Conservation (phyloP, 2,329 filamentous ascomycete genomes). For the Neoscytalidium dimidiatum region DNA sequence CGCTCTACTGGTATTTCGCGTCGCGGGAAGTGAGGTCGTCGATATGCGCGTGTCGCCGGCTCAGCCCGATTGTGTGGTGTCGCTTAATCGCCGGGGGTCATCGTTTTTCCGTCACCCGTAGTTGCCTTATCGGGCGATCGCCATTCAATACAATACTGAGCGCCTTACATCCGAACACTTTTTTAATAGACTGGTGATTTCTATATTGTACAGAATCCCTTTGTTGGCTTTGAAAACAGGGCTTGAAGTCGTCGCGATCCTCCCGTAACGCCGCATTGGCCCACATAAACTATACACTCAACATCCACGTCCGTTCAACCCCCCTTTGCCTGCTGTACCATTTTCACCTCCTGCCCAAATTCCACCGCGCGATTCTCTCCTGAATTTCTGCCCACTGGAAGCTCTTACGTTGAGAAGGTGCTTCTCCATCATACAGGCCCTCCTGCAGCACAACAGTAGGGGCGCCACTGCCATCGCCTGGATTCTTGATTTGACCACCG, state of each 20-base stretch:
- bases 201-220: conserved; percentile 5
- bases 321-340: background rate
- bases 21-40: conserved; percentile 9
- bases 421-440: conserved; percentile 61
- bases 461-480: conserved; percentile 76
- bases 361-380: conserved; percentile 80
- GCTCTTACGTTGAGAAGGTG: conserved; percentile 65
- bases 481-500: conserved; percentile 73
- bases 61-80: conserved; percentile 3
- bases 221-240: background rate
- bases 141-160: background rate
- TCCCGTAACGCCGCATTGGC: background rate
- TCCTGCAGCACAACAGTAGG: conserved; percentile 96
- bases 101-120: conserved; percentile 5
- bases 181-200: background rate
- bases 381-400: conserved; percentile 90
- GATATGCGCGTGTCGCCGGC: conserved; percentile 1
- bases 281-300: conserved; percentile 1
- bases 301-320: background rate
- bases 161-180: background rate
- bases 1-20: conserved; percentile 14
- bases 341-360: conserved; percentile 66
- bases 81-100: conserved; percentile 2
- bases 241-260: background rate
- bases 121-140: background rate